These are phyloP conservation scores for Candida sakaeoensis DNA, from an alignment of 805 yeast genomes.

Conservation along the genomic window DNA sequence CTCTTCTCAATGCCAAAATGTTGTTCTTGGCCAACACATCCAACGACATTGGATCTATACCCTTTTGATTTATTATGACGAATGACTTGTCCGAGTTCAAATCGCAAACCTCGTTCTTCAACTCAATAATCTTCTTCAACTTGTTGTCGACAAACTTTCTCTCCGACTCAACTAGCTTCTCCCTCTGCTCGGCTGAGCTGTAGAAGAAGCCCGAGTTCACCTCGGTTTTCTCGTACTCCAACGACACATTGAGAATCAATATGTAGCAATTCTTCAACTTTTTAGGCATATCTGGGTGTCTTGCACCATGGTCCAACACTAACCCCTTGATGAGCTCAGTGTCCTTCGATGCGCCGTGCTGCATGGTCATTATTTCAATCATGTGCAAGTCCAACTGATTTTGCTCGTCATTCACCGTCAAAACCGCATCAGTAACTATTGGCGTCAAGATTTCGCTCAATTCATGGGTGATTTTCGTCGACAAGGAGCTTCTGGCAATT, in stretches of 20 bases:
- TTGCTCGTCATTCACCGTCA: slow-evolving; percentile 57
- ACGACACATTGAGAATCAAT: slow-evolving; percentile 84
- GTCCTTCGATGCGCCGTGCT: slow-evolving; percentile 80
- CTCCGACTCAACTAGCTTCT: slow-evolving; percentile 88
- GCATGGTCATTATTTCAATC: slow-evolving; percentile 99
- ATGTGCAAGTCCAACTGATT: slow-evolving; percentile 83
- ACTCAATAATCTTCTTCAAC: slow-evolving; percentile 82
- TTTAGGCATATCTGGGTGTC: slow-evolving; percentile 99
- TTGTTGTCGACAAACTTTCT: slow-evolving; percentile 93
- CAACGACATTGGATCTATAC: slow-evolving; percentile 96
- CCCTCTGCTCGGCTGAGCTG: slow-evolving; percentile 93
- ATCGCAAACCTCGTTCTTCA: slow-evolving; percentile 89
- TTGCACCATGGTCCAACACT: slow-evolving; percentile 96
- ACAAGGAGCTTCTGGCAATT: slow-evolving; percentile 85
- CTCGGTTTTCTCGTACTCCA: slow-evolving; percentile 97
- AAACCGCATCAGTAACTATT: slow-evolving; percentile 93
- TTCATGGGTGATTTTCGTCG: slow-evolving; percentile 80
- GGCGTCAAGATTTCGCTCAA: slow-evolving; percentile 82
- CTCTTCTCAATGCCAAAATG: slow-evolving; percentile 92
- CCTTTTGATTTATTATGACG: slow-evolving; percentile 95
- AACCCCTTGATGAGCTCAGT: slow-evolving; percentile 83
- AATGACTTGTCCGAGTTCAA: slow-evolving; percentile 70
- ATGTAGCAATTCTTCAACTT: slow-evolving; percentile 78
- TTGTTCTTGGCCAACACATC: slow-evolving; percentile 91
- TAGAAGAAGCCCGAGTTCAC: slow-evolving; percentile 95